Conservation (phyloP, 1,284 basidiomycete genomes). For the Neotropicomus parvogracilis region DNA sequence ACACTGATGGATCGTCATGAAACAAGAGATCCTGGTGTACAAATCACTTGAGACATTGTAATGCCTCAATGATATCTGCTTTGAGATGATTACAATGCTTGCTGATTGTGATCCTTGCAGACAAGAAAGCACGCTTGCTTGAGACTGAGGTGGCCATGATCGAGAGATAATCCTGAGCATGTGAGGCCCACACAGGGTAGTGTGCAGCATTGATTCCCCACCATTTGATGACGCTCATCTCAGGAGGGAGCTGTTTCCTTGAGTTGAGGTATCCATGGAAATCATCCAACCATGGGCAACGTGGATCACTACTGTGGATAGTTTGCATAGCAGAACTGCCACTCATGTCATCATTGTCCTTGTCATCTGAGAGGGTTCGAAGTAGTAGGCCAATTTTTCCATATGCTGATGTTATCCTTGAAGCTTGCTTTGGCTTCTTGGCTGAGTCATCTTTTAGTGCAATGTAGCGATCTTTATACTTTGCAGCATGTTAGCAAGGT, state of each 20-base stretch:
- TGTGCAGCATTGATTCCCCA: not conserved
- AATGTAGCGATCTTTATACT: too few species aligned
- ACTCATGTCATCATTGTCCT: too few species aligned
- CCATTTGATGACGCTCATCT: not conserved
- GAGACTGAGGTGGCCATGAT: conserved; percentile 6
- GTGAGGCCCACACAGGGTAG: not conserved
- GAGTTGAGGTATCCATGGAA: not conserved
- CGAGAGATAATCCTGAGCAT: not conserved
- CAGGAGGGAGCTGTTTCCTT: not conserved
- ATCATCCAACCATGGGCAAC: not conserved
- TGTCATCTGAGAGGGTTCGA: too few species aligned
- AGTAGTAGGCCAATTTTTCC: too few species aligned
- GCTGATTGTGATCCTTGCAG: not conserved
- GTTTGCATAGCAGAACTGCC: too few species aligned
- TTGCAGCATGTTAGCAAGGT: too few species aligned
- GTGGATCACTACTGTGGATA: not conserved
- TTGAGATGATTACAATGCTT: not conserved
- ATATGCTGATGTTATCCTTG: too few species aligned
- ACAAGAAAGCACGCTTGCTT: conserved; percentile 2
- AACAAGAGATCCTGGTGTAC: not conserved
- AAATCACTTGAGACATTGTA: not conserved
- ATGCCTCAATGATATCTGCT: not conserved
- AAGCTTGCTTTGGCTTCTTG: too few species aligned
- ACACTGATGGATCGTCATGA: not conserved
- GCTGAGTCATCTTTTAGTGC: too few species aligned